Evolutionary conservation across 1,284 basidiomycete species (phyloP), one percentile per base, ranked within the genome.

Genomic region (Cryptococcus sp.): DNA sequence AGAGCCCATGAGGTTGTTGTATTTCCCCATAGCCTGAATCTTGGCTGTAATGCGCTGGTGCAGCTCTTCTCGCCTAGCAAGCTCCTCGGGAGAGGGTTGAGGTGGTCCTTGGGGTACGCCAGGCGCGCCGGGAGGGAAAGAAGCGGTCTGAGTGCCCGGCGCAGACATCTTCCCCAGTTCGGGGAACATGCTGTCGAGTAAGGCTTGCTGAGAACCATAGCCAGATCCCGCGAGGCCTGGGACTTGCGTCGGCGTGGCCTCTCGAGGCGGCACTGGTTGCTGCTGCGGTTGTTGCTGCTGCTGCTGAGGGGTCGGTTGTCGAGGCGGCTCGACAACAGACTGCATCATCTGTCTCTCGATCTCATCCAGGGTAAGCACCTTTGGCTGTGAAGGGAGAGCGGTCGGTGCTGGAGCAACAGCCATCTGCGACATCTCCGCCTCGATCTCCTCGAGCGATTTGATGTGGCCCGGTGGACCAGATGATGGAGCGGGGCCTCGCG

Each of bases 1-100:
- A 49, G 73, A 68, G 23, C 73, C 72, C 96, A 99, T 99, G 56
- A 98, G 84, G 75, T 98, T 94, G 76, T 99, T 99, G 80, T 96
- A 93, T 67, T 90, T 88, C 56, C 93, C 86, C 93, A 96, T 78
- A 22, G 68, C 47, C 64, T 72, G 60, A 67, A 80, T 78, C 66
- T 78, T 78, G 61, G 54, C 61, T 10, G 66, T 64, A 57, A 76
- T 66, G 11, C 69, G 64, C 52, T 70, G 60, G 49, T 73, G 72
- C 35, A 74, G 23, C 17, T 65, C 68, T 45, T 76, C 70, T 57
- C 66, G 60, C 40, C 62, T 65, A 16, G 72, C 74, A n/a, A 69
- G 27, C 61, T 75, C 69, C 47, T 75, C 71, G 7, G 72, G 73
- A 5, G 72, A 68, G 5, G 68, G 68, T 25, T 56, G 38, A 23